Evolutionary conservation across 352 stramenopile species (phyloP).

Genomic region (Phytophthora cactorum): DNA sequence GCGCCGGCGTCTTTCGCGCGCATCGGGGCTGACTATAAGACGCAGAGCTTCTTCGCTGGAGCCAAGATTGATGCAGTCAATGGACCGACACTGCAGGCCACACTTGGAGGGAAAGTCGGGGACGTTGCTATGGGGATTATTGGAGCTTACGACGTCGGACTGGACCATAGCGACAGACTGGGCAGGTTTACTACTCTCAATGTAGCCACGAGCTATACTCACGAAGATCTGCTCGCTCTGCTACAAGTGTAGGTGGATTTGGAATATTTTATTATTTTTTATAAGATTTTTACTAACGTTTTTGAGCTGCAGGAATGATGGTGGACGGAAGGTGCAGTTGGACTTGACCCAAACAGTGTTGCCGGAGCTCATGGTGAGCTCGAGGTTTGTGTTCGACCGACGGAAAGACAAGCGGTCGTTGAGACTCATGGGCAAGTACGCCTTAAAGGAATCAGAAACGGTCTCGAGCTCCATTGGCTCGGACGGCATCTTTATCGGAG

Average conservation of each 20-base stretch:
- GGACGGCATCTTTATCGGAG: slow-evolving; percentile 76
- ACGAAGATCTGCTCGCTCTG: slow-evolving; percentile 68
- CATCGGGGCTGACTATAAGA: slow-evolving; percentile 74
- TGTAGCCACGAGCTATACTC: slow-evolving; percentile 60
- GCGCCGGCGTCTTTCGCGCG: slow-evolving; percentile 70
- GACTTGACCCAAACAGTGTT: slow-evolving; percentile 66
- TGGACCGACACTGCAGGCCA: slow-evolving; percentile 73
- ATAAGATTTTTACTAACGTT: neutral
- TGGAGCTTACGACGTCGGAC: slow-evolving; percentile 78
- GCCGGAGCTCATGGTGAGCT: slow-evolving; percentile 67
- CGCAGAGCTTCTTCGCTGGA: slow-evolving; percentile 50
- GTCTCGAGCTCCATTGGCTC: slow-evolving; percentile 72
- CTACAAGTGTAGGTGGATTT: slow-evolving; percentile 70
- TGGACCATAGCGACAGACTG: slow-evolving; percentile 78
- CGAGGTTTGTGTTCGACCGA: slow-evolving; percentile 64
- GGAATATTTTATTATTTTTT: slow-evolving; percentile 1
- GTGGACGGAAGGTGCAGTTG: slow-evolving; percentile 61
- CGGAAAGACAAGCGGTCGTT: slow-evolving; percentile 77
- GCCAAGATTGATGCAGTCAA: slow-evolving; percentile 84
- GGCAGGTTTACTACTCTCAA: slow-evolving; percentile 72
- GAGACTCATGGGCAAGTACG: slow-evolving; percentile 61
- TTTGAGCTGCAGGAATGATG: slow-evolving; percentile 56
- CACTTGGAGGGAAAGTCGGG: slow-evolving; percentile 53
- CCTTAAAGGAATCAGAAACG: slow-evolving; percentile 51
- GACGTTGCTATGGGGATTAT: slow-evolving; percentile 53